phyloP scores from a whole-genome alignment of 2,329 filamentous ascomycete species.

The Alternaria brassicicola region DNA sequence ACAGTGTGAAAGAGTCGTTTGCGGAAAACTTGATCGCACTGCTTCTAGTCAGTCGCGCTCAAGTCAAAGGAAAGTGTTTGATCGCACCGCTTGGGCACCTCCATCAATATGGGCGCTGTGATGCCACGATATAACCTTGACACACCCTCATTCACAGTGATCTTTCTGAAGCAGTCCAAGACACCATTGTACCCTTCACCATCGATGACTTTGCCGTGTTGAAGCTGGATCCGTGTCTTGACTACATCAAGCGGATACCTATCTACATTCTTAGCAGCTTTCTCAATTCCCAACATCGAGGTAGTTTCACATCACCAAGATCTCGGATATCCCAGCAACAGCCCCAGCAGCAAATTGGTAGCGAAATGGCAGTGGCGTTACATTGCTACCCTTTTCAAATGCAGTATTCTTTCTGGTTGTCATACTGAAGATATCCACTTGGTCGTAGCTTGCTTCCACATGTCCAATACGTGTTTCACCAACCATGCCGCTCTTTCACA shows the following conservation, averaged over 20 bases:
- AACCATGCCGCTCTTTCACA: not conserved
- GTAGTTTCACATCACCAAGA: slow-evolving; percentile 33
- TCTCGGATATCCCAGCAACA: slow-evolving; percentile 26
- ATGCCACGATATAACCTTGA: slow-evolving; percentile 37
- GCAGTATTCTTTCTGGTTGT: not conserved
- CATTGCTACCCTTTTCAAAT: not conserved
- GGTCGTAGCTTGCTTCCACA: not conserved
- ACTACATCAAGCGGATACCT: slow-evolving; percentile 45
- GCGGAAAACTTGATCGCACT: slow-evolving; percentile 43
- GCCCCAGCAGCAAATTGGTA: slow-evolving; percentile 39
- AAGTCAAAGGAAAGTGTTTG: not conserved
- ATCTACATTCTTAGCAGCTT: slow-evolving; percentile 31
- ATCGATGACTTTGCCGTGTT: slow-evolving; percentile 28
- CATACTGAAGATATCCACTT: not conserved
- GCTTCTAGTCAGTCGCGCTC: not conserved
- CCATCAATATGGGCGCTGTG: slow-evolving; percentile 43
- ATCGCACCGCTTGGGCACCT: slow-evolving; percentile 36
- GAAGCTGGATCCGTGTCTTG: slow-evolving; percentile 41
- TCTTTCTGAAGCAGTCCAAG: slow-evolving; percentile 39
- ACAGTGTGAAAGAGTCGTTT: slow-evolving; percentile 35
- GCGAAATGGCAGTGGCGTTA: slow-evolving; percentile 30
- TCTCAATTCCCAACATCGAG: not conserved
- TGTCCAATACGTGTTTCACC: not conserved
- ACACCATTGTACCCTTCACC: slow-evolving; percentile 37
- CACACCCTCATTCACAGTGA: slow-evolving; percentile 32